Base-by-base conservation (phyloP, 352 stramenopile genomes). In the Phytophthora pisi region DNA sequence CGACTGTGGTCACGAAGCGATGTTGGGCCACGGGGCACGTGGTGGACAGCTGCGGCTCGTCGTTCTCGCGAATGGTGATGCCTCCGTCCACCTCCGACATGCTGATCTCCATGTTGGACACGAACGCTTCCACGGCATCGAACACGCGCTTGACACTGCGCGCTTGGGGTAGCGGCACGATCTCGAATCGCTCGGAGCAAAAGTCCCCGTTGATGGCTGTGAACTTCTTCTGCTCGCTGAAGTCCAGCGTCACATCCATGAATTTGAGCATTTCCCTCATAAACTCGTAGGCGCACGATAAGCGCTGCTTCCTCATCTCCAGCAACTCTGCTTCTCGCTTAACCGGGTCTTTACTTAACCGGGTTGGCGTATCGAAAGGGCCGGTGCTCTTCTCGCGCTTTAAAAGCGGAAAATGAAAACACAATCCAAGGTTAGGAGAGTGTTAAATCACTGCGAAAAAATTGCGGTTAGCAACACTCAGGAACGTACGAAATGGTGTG, bases 51-150 rank as follows among this genome's bases (percentile, higher is more conserved):
- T 64, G 51, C 3, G 65, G 58, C 20, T 72, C 45, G 26, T 68
- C 56, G 36, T 85, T 72, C n/a, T 88, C 79, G 8, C 79, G 71
- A 16, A 84, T 58, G 1, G 71, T 83, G 34, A 82, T 68, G 54
- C 74, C 47, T 40, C 76, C 77, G 30, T 84, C 66, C 23, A 66
- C 64, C 36, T 83, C 74, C 16, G 70, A 75, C 23, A 84, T 67
- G 23, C 36, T 74, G 58, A 81, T 83, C 63, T 87, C 74, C 13
- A 82, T 69, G 36, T 78, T 77, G 30, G 61, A 50, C 18, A 85
- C 5, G 43, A 82, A 84, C 13, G 34, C 58, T 20, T 74, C 23
- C 15, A 86, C 30, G 2, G 59, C 58, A n/a, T 85, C 72, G 57
- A 73, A 85, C 15, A 85, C 58, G 6, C 65, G 55, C 31, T 72